Base-by-base conservation (phyloP, 2,329 filamentous ascomycete genomes). In the Fusarium dlaminii region DNA sequence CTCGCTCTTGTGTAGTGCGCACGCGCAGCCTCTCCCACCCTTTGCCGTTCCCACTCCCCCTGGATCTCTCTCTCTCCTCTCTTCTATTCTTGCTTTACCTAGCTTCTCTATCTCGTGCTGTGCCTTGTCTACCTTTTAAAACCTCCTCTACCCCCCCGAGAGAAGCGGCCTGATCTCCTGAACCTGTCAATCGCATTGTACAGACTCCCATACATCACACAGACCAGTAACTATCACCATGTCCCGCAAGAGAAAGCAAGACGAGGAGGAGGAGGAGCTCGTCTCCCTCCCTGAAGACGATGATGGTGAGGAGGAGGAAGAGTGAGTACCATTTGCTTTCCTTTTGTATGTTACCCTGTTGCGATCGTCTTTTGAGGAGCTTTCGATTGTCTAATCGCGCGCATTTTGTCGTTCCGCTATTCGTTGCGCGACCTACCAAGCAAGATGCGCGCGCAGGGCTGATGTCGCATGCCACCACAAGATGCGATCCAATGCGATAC, bases 191-290 rank as follows among this genome's bases (percentile, higher is more conserved):
- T 67, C 59, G 66, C 58, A 68, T 62, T 51, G 29, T 56, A 27
- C 12, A 46, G 60, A 51, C 58, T 54, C 63, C 39, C 65, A 52
- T 61, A 54, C 62, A 75, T 30, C 66, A 57, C 37, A 13, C 45
- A 52, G 51, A 32, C 32, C 49, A 57, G 58, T 54, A 61, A 55
- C 64, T 65, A 52, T 55, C 39, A 81, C 66, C 70, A 87, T 87
- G 85, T 84, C 85, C 77, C 86, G 87, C 78, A 88, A 88, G 86
- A 86, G 86, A 83, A 87, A 87, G 84, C 84, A 86, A 76, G 85
- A 92, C 37, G 75, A 77, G 54, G 86, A 87, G 74, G 86, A 87
- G 75, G 86, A 88, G 66, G 86, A 88, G 82, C 86, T 89, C 39
- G 84, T 89, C 70, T 87, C 87, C 70, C 85, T 89, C 62, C 87